These are phyloP conservation scores for Citrus mangshanensis DNA, from an alignment of 345 rosid genomes.

Conservation along the genomic window DNA sequence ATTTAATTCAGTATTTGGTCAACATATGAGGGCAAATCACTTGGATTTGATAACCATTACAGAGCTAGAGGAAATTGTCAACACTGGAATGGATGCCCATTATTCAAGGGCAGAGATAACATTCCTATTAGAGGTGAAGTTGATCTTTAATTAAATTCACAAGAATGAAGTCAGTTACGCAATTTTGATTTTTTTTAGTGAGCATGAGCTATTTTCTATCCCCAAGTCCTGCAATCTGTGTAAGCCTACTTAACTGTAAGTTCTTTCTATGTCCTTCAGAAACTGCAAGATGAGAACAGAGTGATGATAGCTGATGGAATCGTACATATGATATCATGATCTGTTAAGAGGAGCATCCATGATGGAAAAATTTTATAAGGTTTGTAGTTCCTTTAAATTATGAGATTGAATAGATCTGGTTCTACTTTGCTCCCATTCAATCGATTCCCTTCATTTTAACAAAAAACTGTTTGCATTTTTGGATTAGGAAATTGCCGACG, in stretches of 20 bases:
- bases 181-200: background rate
- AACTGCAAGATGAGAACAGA: conserved; percentile 85
- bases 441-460: background rate
- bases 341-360: background rate
- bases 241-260: background rate
- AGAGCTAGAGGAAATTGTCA: conserved; percentile 67
- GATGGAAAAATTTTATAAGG: conserved; percentile 6
- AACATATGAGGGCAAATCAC: conserved; percentile 73
- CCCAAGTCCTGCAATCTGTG: no score
- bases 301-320: conserved; percentile 79
- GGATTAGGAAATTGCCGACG: background rate
- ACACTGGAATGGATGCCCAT: conserved; percentile 40
- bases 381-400: background rate
- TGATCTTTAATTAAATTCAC: background rate
- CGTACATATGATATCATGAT: conserved; percentile 67
- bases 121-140: conserved; percentile 66
- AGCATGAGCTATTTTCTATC: background rate
- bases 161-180: background rate
- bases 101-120: conserved; percentile 70
- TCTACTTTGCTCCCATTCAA: background rate
- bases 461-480: background rate
- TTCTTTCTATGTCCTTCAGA: conserved; percentile 43
- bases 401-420: background rate
- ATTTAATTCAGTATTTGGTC: conserved; percentile 70
- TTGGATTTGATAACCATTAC: conserved; percentile 65